Evolutionary conservation across 2,329 filamentous ascomycete species (phyloP).

Genomic region (Gliomastix tumulicola): DNA sequence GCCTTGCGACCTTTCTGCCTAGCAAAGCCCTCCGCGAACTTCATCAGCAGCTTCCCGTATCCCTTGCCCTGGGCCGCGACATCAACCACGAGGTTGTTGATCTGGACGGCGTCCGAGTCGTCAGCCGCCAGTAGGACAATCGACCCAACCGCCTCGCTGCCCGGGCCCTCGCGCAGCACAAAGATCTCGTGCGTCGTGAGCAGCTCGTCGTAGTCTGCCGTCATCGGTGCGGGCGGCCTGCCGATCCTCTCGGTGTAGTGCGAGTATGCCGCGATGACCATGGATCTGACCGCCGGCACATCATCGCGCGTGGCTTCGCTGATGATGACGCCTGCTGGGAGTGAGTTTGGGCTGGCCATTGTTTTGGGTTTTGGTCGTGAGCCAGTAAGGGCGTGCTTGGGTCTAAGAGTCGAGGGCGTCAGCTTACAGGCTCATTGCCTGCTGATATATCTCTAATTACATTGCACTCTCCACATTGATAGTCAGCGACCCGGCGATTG

Average conservation of each 20-base stretch:
- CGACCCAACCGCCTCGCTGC: slow-evolving; percentile 14
- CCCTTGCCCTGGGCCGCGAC: slow-evolving; percentile 19
- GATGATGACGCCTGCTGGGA: neutral
- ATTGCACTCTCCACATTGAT: too few species aligned
- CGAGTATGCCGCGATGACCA: slow-evolving; percentile 20
- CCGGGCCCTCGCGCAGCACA: slow-evolving; percentile 8
- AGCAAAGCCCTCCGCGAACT: slow-evolving; percentile 19
- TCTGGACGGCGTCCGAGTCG: slow-evolving; percentile 12
- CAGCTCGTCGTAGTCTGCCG: slow-evolving; percentile 18
- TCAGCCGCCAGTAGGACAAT: slow-evolving; percentile 13
- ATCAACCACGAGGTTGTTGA: slow-evolving; percentile 20
- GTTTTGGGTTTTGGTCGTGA: too few species aligned
- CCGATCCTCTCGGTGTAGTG: slow-evolving; percentile 26
- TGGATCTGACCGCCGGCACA: slow-evolving; percentile 17
- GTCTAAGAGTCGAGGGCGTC: too few species aligned
- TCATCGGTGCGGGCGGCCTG: slow-evolving; percentile 26
- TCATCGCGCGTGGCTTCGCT: slow-evolving; percentile 6
- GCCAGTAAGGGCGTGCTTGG: too few species aligned
- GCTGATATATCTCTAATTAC: too few species aligned
- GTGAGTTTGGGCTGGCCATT: too few species aligned
- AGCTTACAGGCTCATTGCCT: too few species aligned
- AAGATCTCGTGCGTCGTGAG: slow-evolving; percentile 15
- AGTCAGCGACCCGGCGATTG: too few species aligned
- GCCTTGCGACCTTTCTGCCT: slow-evolving; percentile 10
- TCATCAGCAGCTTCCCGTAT: slow-evolving; percentile 20